Conservation (phyloP, 768 basidiomycete genomes). For the Naganishia antarctica region DNA sequence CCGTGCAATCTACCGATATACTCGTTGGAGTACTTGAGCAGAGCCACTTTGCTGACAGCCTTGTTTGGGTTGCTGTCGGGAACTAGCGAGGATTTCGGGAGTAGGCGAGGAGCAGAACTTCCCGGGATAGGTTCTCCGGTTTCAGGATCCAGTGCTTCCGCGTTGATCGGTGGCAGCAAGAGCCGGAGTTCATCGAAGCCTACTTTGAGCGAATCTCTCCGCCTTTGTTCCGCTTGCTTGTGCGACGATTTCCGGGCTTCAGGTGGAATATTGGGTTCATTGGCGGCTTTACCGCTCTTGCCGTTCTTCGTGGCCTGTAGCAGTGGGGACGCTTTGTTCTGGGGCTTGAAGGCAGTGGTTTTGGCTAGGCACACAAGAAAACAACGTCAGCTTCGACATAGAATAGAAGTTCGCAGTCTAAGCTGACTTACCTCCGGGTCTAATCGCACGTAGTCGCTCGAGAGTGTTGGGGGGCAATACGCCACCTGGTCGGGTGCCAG, state of each 20-base stretch:
- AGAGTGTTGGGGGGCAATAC: not conserved
- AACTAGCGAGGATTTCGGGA: slow-evolving; percentile 63
- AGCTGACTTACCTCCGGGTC: slow-evolving; percentile 13
- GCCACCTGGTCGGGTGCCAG: not conserved
- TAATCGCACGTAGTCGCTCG: slow-evolving; percentile 17
- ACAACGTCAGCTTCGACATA: too few relatives aligned
- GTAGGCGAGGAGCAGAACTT: slow-evolving; percentile 79
- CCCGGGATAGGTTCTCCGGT: slow-evolving; percentile 76
- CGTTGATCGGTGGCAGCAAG: slow-evolving; percentile 79
- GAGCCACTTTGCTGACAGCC: slow-evolving; percentile 85
- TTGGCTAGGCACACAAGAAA: slow-evolving; percentile 5
- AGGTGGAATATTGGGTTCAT: slow-evolving; percentile 32
- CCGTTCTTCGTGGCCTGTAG: slow-evolving; percentile 32
- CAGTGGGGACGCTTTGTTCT: slow-evolving; percentile 1
- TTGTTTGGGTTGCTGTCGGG: slow-evolving; percentile 88
- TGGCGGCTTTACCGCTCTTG: slow-evolving; percentile 26
- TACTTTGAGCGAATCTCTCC: slow-evolving; percentile 90
- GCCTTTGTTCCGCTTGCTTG: slow-evolving; percentile 95
- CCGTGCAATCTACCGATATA: slow-evolving; percentile 72
- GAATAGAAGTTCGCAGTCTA: not conserved
- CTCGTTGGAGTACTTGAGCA: slow-evolving; percentile 85
- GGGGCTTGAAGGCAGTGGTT: slow-evolving; percentile 8
- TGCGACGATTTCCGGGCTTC: slow-evolving; percentile 54
- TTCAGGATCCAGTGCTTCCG: slow-evolving; percentile 62
- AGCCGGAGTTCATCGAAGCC: slow-evolving; percentile 60